These are phyloP conservation scores for Lolium perenne DNA, from an alignment of 176 grass and related monocot genomes.

Conservation along the genomic window DNA sequence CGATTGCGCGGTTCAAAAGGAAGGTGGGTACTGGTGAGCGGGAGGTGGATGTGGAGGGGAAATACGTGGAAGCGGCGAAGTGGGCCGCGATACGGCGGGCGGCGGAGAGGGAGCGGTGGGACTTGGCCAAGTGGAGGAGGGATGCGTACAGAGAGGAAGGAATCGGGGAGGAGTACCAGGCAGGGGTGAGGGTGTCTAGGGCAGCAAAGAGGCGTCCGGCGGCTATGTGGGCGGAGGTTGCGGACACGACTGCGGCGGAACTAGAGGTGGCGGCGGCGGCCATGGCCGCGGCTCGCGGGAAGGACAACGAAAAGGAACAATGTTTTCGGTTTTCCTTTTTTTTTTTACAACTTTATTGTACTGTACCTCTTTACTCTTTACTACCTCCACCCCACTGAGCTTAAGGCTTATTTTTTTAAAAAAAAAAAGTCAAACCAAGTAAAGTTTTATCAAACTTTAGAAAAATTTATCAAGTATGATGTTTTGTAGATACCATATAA, in stretches of 20 bases:
- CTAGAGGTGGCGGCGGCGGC: constrained; percentile 23
- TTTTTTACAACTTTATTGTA: too few relatives aligned
- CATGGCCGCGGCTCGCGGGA: constrained; percentile 42
- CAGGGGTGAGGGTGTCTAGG: constrained; percentile 37
- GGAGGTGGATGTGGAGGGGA: not conserved
- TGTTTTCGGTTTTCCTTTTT: too few relatives aligned
- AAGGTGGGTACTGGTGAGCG: constrained; percentile 42
- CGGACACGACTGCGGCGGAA: constrained; percentile 20
- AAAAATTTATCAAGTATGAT: too few relatives aligned
- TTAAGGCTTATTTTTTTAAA: too few relatives aligned
- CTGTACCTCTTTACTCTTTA: too few relatives aligned
- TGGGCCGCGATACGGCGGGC: constrained; percentile 61
- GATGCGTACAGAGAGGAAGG: constrained; percentile 43
- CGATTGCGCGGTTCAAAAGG: constrained; percentile 79
- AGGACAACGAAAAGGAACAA: not conserved
- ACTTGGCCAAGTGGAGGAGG: constrained; percentile 43
- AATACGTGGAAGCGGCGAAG: constrained; percentile 19
- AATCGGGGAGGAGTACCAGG: constrained; percentile 26
- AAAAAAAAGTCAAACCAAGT: too few relatives aligned
- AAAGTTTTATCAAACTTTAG: too few relatives aligned
- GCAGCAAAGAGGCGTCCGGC: constrained; percentile 47
- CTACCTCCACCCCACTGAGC: too few relatives aligned
- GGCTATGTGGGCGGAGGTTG: constrained; percentile 25
- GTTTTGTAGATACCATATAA: too few relatives aligned
- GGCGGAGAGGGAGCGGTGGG: constrained; percentile 49